Evolutionary conservation across 345 rosid genomes (phyloP), one percentile per base, ranked within the genome.

Genomic region (Ailanthus altissimus): DNA sequence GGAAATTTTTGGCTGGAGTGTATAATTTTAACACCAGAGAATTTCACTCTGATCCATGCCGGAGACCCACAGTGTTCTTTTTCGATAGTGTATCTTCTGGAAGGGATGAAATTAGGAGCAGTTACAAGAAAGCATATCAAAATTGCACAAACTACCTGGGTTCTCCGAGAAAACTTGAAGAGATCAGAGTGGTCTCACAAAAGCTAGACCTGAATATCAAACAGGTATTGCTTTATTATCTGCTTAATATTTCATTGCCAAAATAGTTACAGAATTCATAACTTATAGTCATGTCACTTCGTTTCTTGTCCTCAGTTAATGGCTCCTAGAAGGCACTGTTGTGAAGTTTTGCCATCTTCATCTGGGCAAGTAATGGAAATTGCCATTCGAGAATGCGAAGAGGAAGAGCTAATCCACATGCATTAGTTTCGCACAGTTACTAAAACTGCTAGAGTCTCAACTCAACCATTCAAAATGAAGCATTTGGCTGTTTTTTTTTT

Each of bases 251-350:
- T 56, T 56, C 12, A 50, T 14, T 69, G n/a, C 9, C 36, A 1
- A 69, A 1, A 10, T 28, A 25, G 16, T 43, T 13, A 32, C 38
- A 12, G 2, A 67, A 67, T 2, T 16, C n/a, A 21, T 6, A 14
- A 7, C 9, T 12, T 8, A 5, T 8, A 67, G 38, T 25, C 21
- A 14, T 25, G 9, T 43, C 0, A 43, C 45, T 56, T 59, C 15
- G 16, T 72, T 40, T 8, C 53, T 42, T 76, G 43, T 3, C 3
- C 82, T 67, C 80, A 91, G 97, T 77, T 96, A 82, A 82, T 62
- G 77, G 94, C 97, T 46, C 98, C 97, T 0, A 90, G 97, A 78
- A 83, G 99, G 79, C 97, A 93, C 2, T 96, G 99, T 38, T 96
- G 98, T 81, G 92, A 96, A 43, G 82, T 92, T 36, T 83, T 90